Evolutionary conservation across 495 filamentous ascomycete genomes (phyloP).

Genomic region (Trichoderma orchidacearum): DNA sequence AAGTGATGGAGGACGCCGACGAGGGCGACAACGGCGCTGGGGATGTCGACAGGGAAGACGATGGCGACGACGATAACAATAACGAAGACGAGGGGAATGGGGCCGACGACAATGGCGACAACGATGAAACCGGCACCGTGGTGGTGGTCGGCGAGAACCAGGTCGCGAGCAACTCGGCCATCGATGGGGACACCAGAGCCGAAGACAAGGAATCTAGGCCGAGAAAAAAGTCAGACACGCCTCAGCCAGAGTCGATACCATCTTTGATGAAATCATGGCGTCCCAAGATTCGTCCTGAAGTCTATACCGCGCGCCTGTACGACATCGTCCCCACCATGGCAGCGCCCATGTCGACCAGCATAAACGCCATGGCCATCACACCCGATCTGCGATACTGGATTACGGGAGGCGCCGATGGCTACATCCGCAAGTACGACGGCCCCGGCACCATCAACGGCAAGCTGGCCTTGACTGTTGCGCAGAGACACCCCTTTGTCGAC

Average conservation of each 20-base stretch:
- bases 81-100: constrained; percentile 37
- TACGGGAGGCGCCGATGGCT: constrained; percentile 85
- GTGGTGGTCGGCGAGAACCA: constrained; percentile 1
- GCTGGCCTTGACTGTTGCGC: constrained; percentile 84
- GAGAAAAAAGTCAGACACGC: constrained; percentile 19
- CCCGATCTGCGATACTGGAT: constrained; percentile 95
- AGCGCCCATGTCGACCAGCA: constrained; percentile 86
- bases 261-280: constrained; percentile 23
- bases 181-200: constrained; percentile 2
- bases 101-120: constrained; percentile 8
- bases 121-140: background rate
- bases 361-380: constrained; percentile 85
- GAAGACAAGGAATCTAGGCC: constrained; percentile 12
- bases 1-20: constrained; percentile 50
- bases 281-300: constrained; percentile 65
- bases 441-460: constrained; percentile 91
- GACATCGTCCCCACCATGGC: constrained; percentile 96
- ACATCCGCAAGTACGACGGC: constrained; percentile 92
- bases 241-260: constrained; percentile 7
- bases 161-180: constrained; percentile 2
- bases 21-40: constrained; percentile 46
- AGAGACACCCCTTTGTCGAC: constrained; percentile 94
- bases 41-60: constrained; percentile 41
- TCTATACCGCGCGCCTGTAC: constrained; percentile 69
- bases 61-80: constrained; percentile 43